Base-by-base conservation (phyloP, 2,329 filamentous ascomycete species). In the Bretziella fagacearum region DNA sequence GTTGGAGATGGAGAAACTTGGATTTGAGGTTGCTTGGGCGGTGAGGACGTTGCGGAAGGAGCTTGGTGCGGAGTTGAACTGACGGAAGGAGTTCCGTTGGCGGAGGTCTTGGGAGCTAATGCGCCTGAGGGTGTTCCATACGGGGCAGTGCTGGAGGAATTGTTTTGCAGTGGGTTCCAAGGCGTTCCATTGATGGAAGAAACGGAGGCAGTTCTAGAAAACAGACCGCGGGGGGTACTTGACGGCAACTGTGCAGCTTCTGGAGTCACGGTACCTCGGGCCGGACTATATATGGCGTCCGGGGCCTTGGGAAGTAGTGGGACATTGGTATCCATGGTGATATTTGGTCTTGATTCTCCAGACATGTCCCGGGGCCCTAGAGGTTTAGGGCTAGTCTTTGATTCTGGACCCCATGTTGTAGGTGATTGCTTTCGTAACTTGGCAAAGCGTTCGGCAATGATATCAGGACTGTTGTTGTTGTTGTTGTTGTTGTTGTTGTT, bases 261-360 rank as follows among this genome's bases (percentile, higher is more conserved):
- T 20, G 72, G 74, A 2, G 78, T 76, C 3, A 79, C 67, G 48
- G 77, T 81, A 23, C 82, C 83, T 27, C 81, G 70, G 1, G 79
- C 79, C n/a, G 82, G 82, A 55, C 77, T 85, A 56, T 86, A 87
- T 3, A 83, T 82, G 6, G 82, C 79, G 55, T 79, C 79, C 1
- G 82, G 82, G 39, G 79, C 63, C 57, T 81, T 81, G 8, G 81
- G 81, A 56, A 85, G 63, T 13, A 66, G 67, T 8, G 72, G 67
- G 6, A 73, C 58, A n/a, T 69, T 58, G 22, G 65, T 72, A 40
- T 73, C 64, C 1, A 77, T 54, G 2, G 67, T 65, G 7, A 73
- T 57, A 44, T 65, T 66, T 1, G 65, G 62, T 15, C 60, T 57
- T 3, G 59, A n/a, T n/a, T n/a, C 53, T 22, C 61, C 58, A 4